A percentile compares a stretch with the other conserved stretches of the same genome.
phyloP scores from a whole-genome alignment of 345 rosid species.

The Rhodamnia rubescens region DNA sequence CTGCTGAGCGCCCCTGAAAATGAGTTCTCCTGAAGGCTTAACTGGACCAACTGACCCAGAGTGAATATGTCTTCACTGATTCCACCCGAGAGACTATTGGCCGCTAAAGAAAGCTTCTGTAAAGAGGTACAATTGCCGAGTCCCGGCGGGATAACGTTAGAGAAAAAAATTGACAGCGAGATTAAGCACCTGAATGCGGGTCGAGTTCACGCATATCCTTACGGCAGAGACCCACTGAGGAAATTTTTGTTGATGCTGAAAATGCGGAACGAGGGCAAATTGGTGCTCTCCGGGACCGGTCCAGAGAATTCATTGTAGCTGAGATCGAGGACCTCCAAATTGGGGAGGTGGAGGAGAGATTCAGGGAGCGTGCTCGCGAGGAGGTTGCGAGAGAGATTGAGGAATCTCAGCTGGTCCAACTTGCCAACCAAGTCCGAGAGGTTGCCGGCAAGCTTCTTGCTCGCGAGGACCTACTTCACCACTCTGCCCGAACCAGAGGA shows the following conservation, averaged over 20 bases:
- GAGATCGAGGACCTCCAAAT: constrained; percentile 1
- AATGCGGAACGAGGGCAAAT: background rate
- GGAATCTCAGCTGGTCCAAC: background rate
- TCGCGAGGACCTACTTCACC: background rate
- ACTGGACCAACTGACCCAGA: background rate
- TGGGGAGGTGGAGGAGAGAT: background rate
- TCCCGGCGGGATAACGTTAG: background rate
- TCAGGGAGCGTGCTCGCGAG: background rate
- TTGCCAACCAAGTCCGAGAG: background rate
- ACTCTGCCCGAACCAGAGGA: background rate
- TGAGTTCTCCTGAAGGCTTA: background rate
- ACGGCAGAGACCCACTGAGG: background rate
- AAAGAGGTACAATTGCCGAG: background rate
- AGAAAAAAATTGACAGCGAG: background rate
- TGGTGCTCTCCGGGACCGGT: background rate
- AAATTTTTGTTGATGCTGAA: background rate
- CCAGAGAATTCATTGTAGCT: background rate
- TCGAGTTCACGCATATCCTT: background rate
- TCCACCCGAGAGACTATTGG: background rate
- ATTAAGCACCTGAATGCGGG: background rate
- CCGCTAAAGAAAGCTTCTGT: background rate
- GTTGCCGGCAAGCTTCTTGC: background rate
- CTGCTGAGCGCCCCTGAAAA: background rate
- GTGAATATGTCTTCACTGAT: background rate
- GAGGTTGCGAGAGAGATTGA: constrained; percentile 1